phyloP scores from a whole-genome alignment of 192 early-diverging fungal species.

The Umbelopsis isabellina region DNA sequence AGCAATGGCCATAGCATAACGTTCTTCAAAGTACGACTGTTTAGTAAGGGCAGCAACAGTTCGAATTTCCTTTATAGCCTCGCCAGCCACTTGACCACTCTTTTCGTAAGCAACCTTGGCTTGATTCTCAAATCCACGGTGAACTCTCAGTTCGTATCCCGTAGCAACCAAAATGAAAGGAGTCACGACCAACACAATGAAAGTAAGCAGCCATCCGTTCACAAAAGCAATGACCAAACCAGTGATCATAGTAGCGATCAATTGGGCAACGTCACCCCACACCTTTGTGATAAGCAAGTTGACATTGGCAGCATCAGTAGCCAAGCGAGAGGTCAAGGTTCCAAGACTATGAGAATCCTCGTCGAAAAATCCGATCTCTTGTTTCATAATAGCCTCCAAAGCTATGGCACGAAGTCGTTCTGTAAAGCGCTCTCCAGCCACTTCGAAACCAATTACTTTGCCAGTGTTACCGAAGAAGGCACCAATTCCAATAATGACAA shows the following conservation, averaged over 20 bases:
- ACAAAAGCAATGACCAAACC: slow-evolving; percentile 63
- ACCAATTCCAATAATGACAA: slow-evolving; percentile 32
- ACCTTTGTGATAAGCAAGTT: slow-evolving; percentile 55
- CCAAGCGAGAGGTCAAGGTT: slow-evolving; percentile 72
- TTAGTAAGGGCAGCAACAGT: slow-evolving; percentile 80
- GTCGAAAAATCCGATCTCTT: slow-evolving; percentile 88
- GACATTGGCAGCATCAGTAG: slow-evolving; percentile 67
- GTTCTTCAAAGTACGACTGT: slow-evolving; percentile 66
- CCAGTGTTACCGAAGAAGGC: slow-evolving; percentile 22
- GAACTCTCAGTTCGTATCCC: slow-evolving; percentile 48
- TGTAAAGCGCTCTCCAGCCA: slow-evolving; percentile 36
- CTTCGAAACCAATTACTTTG: slow-evolving; percentile 29
- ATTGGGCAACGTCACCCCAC: slow-evolving; percentile 22
- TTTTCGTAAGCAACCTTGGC: slow-evolving; percentile 73
- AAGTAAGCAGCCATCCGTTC: slow-evolving; percentile 77
- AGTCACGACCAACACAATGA: slow-evolving; percentile 66
- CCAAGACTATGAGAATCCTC: slow-evolving; percentile 69
- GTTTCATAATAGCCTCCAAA: slow-evolving; percentile 75
- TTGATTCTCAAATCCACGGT: slow-evolving; percentile 58
- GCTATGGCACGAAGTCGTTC: slow-evolving; percentile 35
- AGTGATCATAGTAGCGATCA: slow-evolving; percentile 10
- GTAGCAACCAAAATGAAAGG: slow-evolving; percentile 58
- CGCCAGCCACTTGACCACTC: slow-evolving; percentile 79
- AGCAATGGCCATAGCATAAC: slow-evolving; percentile 61
- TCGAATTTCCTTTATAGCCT: slow-evolving; percentile 80